phyloP scores from a whole-genome alignment of 768 basidiomycete species.

The Agrocybe chaxingu region DNA sequence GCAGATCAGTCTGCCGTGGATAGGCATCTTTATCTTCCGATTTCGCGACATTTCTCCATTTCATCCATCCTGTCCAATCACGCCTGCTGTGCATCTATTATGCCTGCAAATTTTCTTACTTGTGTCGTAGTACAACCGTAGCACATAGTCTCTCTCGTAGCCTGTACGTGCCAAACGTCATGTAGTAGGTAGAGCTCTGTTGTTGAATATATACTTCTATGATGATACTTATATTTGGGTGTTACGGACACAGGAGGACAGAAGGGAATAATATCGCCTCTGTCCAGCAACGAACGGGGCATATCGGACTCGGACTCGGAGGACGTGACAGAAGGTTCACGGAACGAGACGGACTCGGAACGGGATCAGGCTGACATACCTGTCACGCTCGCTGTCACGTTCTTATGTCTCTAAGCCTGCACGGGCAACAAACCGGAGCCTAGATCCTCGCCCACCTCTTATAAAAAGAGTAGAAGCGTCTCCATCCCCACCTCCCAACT shows the following conservation, averaged over 20 bases:
- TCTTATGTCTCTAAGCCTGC: not conserved
- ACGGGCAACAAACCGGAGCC: not conserved
- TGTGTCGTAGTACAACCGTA: not conserved
- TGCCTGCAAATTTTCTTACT: not conserved
- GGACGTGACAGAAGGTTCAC: not conserved
- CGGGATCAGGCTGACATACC: too few species aligned
- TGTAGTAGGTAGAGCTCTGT: conserved; percentile 11
- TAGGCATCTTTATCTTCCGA: conserved; percentile 7
- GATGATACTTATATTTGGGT: not conserved
- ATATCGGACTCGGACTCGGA: not conserved
- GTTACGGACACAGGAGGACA: not conserved
- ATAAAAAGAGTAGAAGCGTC: not conserved
- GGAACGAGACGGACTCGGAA: too few species aligned
- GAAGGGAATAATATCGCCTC: not conserved
- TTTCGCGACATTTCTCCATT: not conserved
- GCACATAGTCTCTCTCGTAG: not conserved
- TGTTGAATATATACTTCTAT: conserved; percentile 6
- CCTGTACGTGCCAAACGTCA: conserved; percentile 5
- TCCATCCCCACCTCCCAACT: conserved; percentile 1
- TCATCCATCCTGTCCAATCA: not conserved
- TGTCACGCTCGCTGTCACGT: too few species aligned
- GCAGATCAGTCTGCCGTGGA: conserved; percentile 21
- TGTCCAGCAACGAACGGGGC: not conserved
- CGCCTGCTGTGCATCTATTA: conserved; percentile 2
- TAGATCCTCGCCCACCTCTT: not conserved